Evolutionary conservation across 768 basidiomycete genomes (phyloP).

Genomic region (Macrolepiota fuliginosa): DNA sequence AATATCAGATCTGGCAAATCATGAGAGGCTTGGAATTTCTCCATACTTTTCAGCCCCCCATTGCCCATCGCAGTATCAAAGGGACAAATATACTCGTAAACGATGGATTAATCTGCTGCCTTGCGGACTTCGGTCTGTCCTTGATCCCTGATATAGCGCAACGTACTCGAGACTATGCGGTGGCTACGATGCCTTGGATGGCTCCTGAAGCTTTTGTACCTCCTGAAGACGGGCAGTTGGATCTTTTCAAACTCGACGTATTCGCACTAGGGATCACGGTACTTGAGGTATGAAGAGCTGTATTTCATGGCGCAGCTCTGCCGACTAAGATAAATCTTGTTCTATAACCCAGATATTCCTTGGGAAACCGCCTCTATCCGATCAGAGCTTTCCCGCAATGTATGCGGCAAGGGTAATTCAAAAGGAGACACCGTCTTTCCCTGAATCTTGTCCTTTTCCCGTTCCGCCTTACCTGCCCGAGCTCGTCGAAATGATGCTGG

Average conservation of each 20-base stretch:
- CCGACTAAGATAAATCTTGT: not conserved
- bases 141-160: not conserved
- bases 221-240: not conserved
- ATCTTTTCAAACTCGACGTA: not conserved
- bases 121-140: constrained; percentile 1
- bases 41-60: not conserved
- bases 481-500: not conserved
- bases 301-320: not conserved
- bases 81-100: not conserved
- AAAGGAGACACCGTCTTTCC: not conserved
- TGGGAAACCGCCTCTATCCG: not conserved
- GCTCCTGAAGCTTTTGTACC: not conserved
- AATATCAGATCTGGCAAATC: not conserved
- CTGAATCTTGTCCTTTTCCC: not conserved
- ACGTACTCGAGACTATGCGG: not conserved
- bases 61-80: not conserved
- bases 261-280: not conserved
- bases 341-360: not conserved
- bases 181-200: not conserved
- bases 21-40: not conserved
- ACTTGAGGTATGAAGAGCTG: not conserved
- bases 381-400: not conserved
- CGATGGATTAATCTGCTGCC: not conserved
- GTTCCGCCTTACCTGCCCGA: not conserved
- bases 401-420: not conserved